Base-by-base conservation (phyloP, 306 rosid species). In the Pueraria montana region DNA sequence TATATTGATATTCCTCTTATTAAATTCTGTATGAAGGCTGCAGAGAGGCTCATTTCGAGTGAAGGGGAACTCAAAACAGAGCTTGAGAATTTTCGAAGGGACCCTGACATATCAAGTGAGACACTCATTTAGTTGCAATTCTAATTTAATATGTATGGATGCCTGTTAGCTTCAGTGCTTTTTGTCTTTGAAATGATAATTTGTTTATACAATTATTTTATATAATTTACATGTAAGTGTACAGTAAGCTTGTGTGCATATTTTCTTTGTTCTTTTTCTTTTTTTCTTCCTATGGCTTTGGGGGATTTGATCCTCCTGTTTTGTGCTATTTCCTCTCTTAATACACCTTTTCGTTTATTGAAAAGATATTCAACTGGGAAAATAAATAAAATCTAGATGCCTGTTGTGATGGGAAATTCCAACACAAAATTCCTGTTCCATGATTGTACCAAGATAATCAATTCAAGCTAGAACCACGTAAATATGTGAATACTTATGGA, bases 51-150 rank as follows among this genome's bases (percentile, higher is more conserved):
- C 78, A 81, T 91, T 83, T 82, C 74, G 78, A 92, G 98, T 82
- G 81, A 93, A 62, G 96, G 99, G 55, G 87, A 89, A 63, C 96
- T 96, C 71, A 93, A 87, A 85, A 77, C 84, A 56, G 87, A 93
- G 86, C 91, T 93, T 73, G 96, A 96, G 80, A 87, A 80, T 81
- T 96, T 92, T 78, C 80, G 84, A 62, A 92, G 82, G 61, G 94
- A 96, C 76, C 96, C 93, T 79, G 58, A 80, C 81, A 82, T 92
- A 89, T 88, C 98, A 80, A 67, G 99, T 96, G 79, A 93, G 99
- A 46, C 76, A 80, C 76, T 76, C 17, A 14, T 34, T 80, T 68
- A 55, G 42, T 66, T 84, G n/a, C 72, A 72, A 24, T 23, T 73
- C 36, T 79, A 55, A 42, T 70, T 45, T 76, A 61, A 13, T 24